Evolutionary conservation across 805 yeast genomes (phyloP).

Genomic region (Metschnikowia peoriensis): DNA sequence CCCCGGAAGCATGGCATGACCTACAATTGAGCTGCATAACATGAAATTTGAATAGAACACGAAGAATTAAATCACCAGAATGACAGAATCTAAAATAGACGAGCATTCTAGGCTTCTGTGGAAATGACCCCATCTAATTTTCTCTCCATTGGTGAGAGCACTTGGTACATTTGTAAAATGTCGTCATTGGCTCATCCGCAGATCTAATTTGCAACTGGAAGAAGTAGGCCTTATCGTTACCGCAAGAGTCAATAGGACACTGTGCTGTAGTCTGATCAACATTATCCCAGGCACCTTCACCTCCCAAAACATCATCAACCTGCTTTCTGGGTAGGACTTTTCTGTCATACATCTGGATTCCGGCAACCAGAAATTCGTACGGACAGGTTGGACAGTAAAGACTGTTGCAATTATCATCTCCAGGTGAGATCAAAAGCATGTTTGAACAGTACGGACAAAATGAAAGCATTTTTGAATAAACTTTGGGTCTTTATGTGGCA

Average conservation of each 20-base stretch:
- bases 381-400: constrained; percentile 94
- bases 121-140: constrained; percentile 43
- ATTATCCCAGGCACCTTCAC: constrained; percentile 97
- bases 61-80: neutral
- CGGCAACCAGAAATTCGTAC: constrained; percentile 85
- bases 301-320: constrained; percentile 95
- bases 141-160: constrained; percentile 98
- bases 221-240: constrained; percentile 88
- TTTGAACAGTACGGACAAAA: constrained; percentile 95
- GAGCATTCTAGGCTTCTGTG: neutral
- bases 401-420: constrained; percentile 57
- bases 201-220: constrained; percentile 95
- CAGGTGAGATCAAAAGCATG: constrained; percentile 69
- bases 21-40: constrained; percentile 3
- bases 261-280: constrained; percentile 94
- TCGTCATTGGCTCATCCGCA: constrained; percentile 99
- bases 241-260: constrained; percentile 87
- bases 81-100: neutral
- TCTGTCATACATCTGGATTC: constrained; percentile 81
- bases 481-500: neutral
- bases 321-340: constrained; percentile 80
- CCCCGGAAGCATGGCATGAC: constrained; percentile 3
- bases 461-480: constrained; percentile 62
- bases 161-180: constrained; percentile 90
- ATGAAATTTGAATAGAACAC: neutral